Base-by-base conservation (phyloP, 2,329 filamentous ascomycete genomes). In the Cytospora schulzeri region DNA sequence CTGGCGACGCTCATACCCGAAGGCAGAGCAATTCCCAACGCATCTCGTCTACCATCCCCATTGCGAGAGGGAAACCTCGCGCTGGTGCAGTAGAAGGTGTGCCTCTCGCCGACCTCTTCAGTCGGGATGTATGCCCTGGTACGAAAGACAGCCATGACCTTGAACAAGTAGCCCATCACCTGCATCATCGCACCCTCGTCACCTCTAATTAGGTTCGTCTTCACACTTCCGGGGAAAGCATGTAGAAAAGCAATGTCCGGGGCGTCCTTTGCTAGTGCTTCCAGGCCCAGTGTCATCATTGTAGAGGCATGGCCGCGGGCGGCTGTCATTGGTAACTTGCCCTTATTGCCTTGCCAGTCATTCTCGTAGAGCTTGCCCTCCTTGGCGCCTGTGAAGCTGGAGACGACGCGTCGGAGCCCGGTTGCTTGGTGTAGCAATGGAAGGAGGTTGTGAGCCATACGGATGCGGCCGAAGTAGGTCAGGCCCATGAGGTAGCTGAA, bases 381-480 rank as follows among this genome's bases (percentile, higher is more conserved):
- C 17, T 78, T 76, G n/a, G 82, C 80, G 5, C 77, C 83, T 0
- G 79, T 81, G 0, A 84, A 74, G n/a, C 88, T 79, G n/a, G 75
- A 81, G 28, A 88, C 78, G 11, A 87, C 82, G 11, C 85, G 82
- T 0, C 81, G 78, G 28, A 86, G 76, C 6, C 74, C 67, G 0
- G 77, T 69, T 0, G 84, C 79, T n/a, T 70, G 71, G 14, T 76
- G 75, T 2, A 90, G 77, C 0, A 82, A 77, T 0, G 87, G 86
- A 11, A 88, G 80, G 0, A 90, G 79, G 61, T 87, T 85, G 53
- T 78, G 64, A 15, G 83, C 78, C 69, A 88, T 84, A 48, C 84
- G 83, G 67, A 83, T 79, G 24, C 86, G 86, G 5, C 82, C 78
- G 73, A 88, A 88, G 73, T 83, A 84, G 24, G 78, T 76, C 19